phyloP scores from a whole-genome alignment of 176 grass and related monocot genomes.

The Tuctoria greenei region DNA sequence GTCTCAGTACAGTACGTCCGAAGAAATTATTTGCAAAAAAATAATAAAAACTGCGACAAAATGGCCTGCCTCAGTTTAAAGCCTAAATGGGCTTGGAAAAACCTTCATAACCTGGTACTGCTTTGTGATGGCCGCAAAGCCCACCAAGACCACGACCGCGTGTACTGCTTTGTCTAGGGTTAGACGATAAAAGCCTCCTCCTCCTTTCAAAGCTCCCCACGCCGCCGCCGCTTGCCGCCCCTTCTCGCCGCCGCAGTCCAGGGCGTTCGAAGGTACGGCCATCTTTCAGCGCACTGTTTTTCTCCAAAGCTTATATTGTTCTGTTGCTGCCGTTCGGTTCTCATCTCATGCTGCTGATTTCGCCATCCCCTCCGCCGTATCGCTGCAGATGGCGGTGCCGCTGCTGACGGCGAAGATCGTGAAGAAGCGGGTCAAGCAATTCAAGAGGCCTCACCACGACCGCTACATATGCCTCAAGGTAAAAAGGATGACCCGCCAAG shows the following conservation, averaged over 20 bases:
- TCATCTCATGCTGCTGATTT: neutral
- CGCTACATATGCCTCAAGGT: slow-evolving; percentile 86
- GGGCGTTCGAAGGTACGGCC: neutral
- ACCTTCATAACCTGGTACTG: neutral
- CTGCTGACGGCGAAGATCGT: slow-evolving; percentile 69
- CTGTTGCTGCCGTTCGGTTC: neutral
- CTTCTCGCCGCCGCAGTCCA: neutral
- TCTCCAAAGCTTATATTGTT: neutral
- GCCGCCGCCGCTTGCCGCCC: neutral
- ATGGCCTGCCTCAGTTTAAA: neutral
- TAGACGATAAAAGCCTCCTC: neutral
- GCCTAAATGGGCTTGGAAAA: neutral
- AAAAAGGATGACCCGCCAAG: neutral
- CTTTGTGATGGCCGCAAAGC: neutral
- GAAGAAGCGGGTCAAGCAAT: slow-evolving; percentile 79
- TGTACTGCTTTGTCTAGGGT: neutral
- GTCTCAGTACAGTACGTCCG: too few relatives aligned
- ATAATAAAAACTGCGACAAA: neutral
- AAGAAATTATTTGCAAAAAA: neutral
- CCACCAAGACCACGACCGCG: neutral
- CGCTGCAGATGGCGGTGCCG: slow-evolving; percentile 63
- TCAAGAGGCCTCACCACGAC: slow-evolving; percentile 75
- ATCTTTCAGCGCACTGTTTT: neutral
- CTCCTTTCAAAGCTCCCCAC: neutral
- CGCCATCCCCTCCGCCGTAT: neutral